Base-by-base conservation (phyloP, 2,329 filamentous ascomycete species). In the Colletotrichum eleusines region DNA sequence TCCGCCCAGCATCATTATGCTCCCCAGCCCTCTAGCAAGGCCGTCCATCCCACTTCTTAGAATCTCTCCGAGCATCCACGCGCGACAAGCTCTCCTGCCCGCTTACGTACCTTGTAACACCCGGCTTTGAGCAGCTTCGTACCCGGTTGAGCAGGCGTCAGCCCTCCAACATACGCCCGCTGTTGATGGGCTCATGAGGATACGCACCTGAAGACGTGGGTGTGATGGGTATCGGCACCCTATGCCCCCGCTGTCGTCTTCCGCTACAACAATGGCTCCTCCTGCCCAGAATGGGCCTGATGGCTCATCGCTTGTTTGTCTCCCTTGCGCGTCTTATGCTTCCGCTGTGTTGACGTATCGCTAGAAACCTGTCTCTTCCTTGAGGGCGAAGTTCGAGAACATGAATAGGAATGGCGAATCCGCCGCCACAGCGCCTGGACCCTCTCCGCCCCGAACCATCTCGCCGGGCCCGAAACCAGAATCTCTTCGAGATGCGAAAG, bases 351-450 rank as follows among this genome's bases (percentile, higher is more conserved):
- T 81, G 72, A 80, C 73, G 57, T 26, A 38, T 26, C 11, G 61
- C 6, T 73, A 94, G 92, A 93, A 91, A 83, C 92, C 94, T 33
- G 93, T 96, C 61, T 96, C 93, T 62, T 95, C 93, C 62, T 85
- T 96, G 72, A 88, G 91, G 72, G 93, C 92, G 73, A 91, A 92
- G 76, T 96, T 95, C 79, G 93, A 96, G 84, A 94, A 91, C 78
- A 90, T 95, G 84, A 85, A 87, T 74, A 88, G 85, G 77, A 73
- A 80, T 64, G 83, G 83, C 66, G 80, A 83, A 71, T 79, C 76
- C 75, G 76, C 75, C 55, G 72, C 76, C 51, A 72, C 76, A 38
- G 35, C 58, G 69, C 64, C 69, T 53, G 70, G 78, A 33, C 77
- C 71, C 40, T 71, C 76, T 38, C 75, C 76, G 42, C 76, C 78